A percentile compares a stretch with the other conserved stretches of the same genome.
phyloP scores from a whole-genome alignment of 306 rosid genomes.

The Acacia crassicarpa region DNA sequence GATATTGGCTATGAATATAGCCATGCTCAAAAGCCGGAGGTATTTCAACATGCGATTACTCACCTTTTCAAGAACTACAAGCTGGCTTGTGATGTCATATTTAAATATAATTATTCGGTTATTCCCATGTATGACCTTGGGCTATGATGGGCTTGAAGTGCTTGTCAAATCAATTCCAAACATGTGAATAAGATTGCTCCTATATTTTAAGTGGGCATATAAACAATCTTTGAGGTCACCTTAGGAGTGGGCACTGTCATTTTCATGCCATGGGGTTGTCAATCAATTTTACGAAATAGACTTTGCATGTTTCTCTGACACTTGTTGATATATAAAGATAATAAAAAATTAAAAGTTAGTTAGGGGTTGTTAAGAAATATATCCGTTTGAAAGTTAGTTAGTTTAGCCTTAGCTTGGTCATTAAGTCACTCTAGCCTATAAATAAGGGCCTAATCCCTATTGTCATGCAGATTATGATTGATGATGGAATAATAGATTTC shows the following conservation, averaged over 20 bases:
- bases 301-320: conserved; percentile 1
- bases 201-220: neutral
- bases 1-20: conserved; percentile 73
- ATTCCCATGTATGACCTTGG: neutral
- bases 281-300: neutral
- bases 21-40: conserved; percentile 58
- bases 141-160: conserved; percentile 6
- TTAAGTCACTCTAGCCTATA: no score
- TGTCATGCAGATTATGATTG: no score
- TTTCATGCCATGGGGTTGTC: conserved; percentile 2
- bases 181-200: conserved; percentile 20
- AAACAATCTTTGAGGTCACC: conserved; percentile 8
- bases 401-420: no score
- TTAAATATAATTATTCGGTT: neutral
- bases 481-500: no score
- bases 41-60: conserved; percentile 29
- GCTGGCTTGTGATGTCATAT: conserved; percentile 4
- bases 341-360: no score
- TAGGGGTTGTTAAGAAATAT: no score
- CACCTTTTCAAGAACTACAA: conserved; percentile 12
- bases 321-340: no score
- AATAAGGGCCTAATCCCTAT: no score
- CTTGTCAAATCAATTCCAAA: conserved; percentile 11
- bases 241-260: conserved; percentile 10
- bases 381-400: no score